Base-by-base conservation (phyloP, 345 rosid species). In the Boechera divaricarpa region DNA sequence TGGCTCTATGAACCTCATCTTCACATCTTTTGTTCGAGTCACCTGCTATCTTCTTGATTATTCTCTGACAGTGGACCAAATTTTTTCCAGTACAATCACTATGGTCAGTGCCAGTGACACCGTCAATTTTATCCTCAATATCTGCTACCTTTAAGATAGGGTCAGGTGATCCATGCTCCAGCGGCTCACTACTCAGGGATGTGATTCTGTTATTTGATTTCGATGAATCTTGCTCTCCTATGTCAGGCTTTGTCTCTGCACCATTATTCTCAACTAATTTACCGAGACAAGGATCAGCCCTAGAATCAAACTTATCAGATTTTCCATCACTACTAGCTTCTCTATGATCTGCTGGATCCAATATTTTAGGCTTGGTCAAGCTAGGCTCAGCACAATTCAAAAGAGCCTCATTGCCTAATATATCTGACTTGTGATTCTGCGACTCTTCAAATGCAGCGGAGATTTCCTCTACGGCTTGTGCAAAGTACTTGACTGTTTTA, bases 391-490 rank as follows among this genome's bases (percentile, higher is more conserved):
- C 67, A 52, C 69, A 83, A 80, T 83, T 78, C 83, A 73, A 59
- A 74, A 83, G 69, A 59, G 85, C 67, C 76, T 85, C 90, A 53
- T 65, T 86, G 31, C 84, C 82, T 60, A 68, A 59, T 56, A 74
- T 70, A 79, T 80, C 79, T 62, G 86, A 75, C 47, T 85, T 88
- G 66, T 78, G 82, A 74, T 82, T 84, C 78, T 84, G 87, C 44
- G 75, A 81, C 81, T 88, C 88, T 59, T 91, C 91, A 87, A 90
- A 95, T 62, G 89, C 97, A 74, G 78, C 75, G 68, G 85, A 88
- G 29, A 93, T 95, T 78, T 95, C 99, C 83, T 86, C 82, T 53
- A 88, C 97, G 56, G 99, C 99, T 82, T 82, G 91, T 66, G 87
- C 77, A 82, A 92, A 95, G 82, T 72, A 69, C 83, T 87, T 95